Evolutionary conservation across 495 filamentous ascomycete genomes (phyloP), one percentile per base, ranked within the genome.

Genomic region (Penicillium diatomitis): DNA sequence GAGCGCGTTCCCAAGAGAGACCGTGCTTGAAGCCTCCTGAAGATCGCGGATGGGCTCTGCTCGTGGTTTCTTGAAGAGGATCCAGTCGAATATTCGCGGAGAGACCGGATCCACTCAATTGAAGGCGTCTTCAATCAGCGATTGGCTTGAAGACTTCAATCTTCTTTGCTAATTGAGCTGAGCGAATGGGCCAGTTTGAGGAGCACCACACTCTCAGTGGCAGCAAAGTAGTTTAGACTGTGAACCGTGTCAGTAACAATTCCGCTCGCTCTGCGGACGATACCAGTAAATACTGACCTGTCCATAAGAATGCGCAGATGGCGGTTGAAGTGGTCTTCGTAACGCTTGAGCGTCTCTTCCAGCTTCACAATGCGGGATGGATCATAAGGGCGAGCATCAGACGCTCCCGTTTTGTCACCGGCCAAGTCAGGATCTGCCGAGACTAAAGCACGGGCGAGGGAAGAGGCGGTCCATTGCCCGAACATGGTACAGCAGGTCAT

Each of bases 141-240:
- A 43, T 33, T 47, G 38, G 11, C n/a, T 27, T 20, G 20, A 20
- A 20, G 20, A 20, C 29, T 39, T 72, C 69, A 70, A 33, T 73
- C 68, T 41, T 62, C 60, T 40, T 60, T 62, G 47, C 64, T 66
- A 49, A 74, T 74, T 6, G 69, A 65, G 49, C 68, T 74, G 41
- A 74, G 53, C 0, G 68, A 69, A 46, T 74, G 71, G 34, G 71
- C 71, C n/a, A 98, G 72, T 49, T 91, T 87, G 49, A 96, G 66
- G 50, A 97, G 69, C 28, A 95, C 92, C 31, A 96, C 92, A 53
- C 92, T 97, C 70, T 98, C 92, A 3, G 92, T 98, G 0, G 90
- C 91, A 2, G 92, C 92, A 55, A 95, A 95, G 64, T 97, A 95
- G 54, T 97, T 96, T 56, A 98, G 68, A 41, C 71, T 74, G 33